Conservation (phyloP, 129 eudicot genomes). For the Flaveria trinervia region DNA sequence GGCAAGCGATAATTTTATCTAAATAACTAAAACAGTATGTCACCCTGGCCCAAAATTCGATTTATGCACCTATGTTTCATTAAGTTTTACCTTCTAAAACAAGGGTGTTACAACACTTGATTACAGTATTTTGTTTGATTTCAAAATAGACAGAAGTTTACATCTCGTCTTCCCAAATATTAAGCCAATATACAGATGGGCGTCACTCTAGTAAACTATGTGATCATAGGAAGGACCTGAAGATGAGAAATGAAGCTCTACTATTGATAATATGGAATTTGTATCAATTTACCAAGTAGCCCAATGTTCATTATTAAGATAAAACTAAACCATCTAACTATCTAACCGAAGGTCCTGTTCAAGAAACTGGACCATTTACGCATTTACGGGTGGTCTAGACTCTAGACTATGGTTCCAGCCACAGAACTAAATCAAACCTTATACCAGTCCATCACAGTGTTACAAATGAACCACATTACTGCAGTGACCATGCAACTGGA, state of each 20-base stretch:
- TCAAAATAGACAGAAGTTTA: no score
- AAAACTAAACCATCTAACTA: background rate
- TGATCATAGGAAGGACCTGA: no score
- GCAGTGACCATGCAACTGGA: constrained; percentile 20
- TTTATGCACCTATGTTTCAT: no score
- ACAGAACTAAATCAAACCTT: constrained; percentile 1
- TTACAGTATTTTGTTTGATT: background rate
- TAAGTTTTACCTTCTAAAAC: background rate
- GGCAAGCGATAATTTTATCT: no score
- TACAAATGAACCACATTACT: background rate
- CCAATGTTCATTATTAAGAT: background rate
- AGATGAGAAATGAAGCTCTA: no score
- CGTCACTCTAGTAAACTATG: background rate
- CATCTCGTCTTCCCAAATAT: background rate
- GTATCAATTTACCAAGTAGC: background rate
- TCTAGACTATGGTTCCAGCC: no score
- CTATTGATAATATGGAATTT: background rate
- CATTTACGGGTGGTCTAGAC: no score
- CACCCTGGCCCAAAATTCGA: no score
- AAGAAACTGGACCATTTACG: background rate
- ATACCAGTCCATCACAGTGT: background rate
- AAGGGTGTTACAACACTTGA: background rate
- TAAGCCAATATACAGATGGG: background rate
- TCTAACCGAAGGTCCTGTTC: background rate
- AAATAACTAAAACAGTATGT: no score